Evolutionary conservation across 2,329 filamentous ascomycete genomes (phyloP).

Genomic region (Cladophialophora exuberans): DNA sequence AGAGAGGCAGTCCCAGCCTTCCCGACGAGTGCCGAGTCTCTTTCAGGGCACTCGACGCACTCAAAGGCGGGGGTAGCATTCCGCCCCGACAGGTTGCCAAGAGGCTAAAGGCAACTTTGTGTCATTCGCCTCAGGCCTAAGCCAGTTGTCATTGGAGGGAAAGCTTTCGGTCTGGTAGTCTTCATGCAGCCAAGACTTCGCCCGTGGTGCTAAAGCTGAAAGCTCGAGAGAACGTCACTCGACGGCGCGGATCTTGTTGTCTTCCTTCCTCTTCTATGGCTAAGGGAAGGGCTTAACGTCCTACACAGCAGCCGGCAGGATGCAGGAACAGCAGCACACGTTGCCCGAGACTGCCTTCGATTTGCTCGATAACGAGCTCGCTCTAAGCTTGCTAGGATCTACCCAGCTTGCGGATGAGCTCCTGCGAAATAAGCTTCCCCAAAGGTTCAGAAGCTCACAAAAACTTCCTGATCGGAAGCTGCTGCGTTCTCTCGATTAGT

Average conservation of each 20-base stretch:
- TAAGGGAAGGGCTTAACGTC: too few species aligned
- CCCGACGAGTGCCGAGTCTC: not conserved
- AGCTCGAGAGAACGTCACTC: not conserved
- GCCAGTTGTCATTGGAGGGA: not conserved
- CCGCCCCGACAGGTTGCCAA: slow-evolving; percentile 9
- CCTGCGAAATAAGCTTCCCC: not conserved
- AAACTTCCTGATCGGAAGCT: slow-evolving; percentile 4
- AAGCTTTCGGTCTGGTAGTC: not conserved
- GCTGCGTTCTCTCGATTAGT: slow-evolving; percentile 9
- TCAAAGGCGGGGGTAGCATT: slow-evolving; percentile 5
- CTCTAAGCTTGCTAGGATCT: not conserved
- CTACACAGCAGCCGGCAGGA: slow-evolving; percentile 1
- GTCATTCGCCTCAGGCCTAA: not conserved
- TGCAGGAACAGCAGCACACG: slow-evolving; percentile 25
- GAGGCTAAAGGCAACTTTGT: slow-evolving; percentile 1
- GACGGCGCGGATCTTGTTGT: not conserved
- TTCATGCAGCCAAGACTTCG: slow-evolving; percentile 9
- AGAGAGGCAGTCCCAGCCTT: slow-evolving; percentile 1
- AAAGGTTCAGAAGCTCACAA: not conserved
- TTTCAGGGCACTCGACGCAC: too few species aligned
- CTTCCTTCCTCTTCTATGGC: not conserved
- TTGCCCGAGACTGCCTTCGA: slow-evolving; percentile 7
- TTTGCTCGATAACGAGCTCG: slow-evolving; percentile 16
- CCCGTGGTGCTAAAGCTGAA: not conserved
- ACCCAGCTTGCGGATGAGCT: not conserved